Conservation (phyloP, 1,284 basidiomycete genomes). For the Sanghuangporus baumii region DNA sequence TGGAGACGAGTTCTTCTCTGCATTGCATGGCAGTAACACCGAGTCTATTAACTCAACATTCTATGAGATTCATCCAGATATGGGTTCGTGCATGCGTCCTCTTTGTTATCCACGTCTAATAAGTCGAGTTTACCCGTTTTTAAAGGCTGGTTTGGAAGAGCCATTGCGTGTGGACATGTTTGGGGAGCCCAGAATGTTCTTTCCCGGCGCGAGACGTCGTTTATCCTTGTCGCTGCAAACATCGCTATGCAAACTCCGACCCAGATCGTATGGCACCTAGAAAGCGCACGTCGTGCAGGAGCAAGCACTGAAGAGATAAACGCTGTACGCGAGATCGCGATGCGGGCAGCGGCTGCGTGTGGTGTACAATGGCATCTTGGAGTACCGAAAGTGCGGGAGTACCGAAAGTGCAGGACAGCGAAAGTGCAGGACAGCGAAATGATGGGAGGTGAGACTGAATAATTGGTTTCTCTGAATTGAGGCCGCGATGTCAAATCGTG, state of each 20-base stretch:
- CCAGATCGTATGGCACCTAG: constrained; percentile 31
- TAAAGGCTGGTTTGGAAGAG: constrained; percentile 15
- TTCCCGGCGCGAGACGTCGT: constrained; percentile 28
- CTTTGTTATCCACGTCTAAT: neutral
- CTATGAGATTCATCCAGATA: constrained; percentile 22
- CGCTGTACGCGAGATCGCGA: constrained; percentile 10
- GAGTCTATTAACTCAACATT: constrained; percentile 12
- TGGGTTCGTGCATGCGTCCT: constrained; percentile 9
- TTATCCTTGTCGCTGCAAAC: constrained; percentile 29
- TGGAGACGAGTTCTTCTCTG: constrained; percentile 13
- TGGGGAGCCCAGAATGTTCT: constrained; percentile 26
- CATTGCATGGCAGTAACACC: constrained; percentile 18
- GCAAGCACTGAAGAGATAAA: constrained; percentile 10
- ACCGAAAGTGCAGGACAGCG: constrained; percentile 10
- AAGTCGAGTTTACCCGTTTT: neutral
- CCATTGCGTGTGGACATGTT: constrained; percentile 28
- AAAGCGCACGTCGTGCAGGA: constrained; percentile 9
- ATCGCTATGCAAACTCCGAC: constrained; percentile 30
- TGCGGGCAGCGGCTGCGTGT: constrained; percentile 10
- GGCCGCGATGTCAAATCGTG: too few species aligned
- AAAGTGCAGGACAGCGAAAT: constrained; percentile 5
- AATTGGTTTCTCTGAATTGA: too few species aligned
- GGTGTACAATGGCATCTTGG: constrained; percentile 13
- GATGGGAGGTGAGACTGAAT: neutral
- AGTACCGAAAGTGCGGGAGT: constrained; percentile 15